These are phyloP conservation scores for Zanthoxylum bungeanum DNA, from an alignment of 345 rosid species.

Conservation along the genomic window DNA sequence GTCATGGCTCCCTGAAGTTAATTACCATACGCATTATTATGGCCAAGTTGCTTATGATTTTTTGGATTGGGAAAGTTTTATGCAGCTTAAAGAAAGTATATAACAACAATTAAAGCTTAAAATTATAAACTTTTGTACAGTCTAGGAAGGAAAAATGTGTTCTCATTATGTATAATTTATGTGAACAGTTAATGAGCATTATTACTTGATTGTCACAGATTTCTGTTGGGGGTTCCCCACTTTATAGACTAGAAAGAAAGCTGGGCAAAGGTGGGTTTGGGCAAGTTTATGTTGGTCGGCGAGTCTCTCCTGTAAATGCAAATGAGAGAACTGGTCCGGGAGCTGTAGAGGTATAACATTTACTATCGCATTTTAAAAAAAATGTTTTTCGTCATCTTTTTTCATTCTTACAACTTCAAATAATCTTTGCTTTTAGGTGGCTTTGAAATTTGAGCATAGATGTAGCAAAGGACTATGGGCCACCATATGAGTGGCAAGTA, in stretches of 20 bases:
- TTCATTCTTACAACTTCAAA: neutral
- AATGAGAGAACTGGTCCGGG: constrained; percentile 54
- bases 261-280: constrained; percentile 93
- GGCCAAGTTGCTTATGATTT: neutral
- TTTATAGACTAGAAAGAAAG: constrained; percentile 61
- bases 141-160: neutral
- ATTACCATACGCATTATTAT: neutral
- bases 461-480: constrained; percentile 61
- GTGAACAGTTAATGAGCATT: neutral
- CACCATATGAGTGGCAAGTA: constrained; percentile 59
- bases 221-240: constrained; percentile 65
- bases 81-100: too few species aligned
- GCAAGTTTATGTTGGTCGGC: constrained; percentile 82
- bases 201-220: constrained; percentile 36
- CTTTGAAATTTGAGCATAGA: constrained; percentile 57
- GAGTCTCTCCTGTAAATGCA: constrained; percentile 39
- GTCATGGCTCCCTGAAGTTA: neutral
- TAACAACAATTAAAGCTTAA: neutral
- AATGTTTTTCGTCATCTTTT: neutral
- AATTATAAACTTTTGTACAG: neutral
- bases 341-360: constrained; percentile 53
- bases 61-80: constrained; percentile 1
- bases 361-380: neutral
- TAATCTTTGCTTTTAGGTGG: constrained; percentile 36
- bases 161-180: neutral